Evolutionary conservation across 768 basidiomycete genomes (phyloP), one percentile per base, ranked within the genome.

Genomic region (Porphyrellus cyaneotinctus): DNA sequence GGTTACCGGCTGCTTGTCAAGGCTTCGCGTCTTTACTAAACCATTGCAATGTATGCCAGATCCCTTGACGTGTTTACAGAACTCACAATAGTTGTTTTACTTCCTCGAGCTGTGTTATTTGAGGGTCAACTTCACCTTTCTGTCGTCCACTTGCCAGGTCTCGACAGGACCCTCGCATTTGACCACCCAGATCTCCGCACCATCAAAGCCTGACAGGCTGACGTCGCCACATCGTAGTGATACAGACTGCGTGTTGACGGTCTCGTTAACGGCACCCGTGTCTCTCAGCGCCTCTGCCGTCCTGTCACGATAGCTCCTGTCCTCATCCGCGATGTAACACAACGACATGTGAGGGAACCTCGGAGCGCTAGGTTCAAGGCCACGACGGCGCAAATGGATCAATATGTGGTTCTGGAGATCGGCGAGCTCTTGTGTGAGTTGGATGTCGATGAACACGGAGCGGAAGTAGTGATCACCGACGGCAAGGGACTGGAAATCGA

Each of bases 311-410:
- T 85, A 78, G 18, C 12, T 62, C 4, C 76, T 76, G 56, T 90
- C 87, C n/a, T 75, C 74, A 52, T 90, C 82, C 24, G 73, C 74
- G 53, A 90, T 82, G 63, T 91, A 91, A 61, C 79, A 84, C 53
- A 91, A 59, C 32, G 89, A 91, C 56, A 89, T 56, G 65, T 91
- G 89, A 8, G 88, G 85, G 56, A 80, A 86, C 32, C 72, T 67
- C 0, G 86, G 85, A 1, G 85, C 82, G 4, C 61, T 60, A 2
- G 78, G 74, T 22, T 76, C 69, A 9, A 78, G 52, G 6, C 65
- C 64, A 22, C 76, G 64, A 20, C 36, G 47, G 38, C 55, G 59
- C n/a, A 77, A 58, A 22, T 62, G 58, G 6, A 61, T 59, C 49
- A 79, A 74, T 26, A 89, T 70, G 28, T 73, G 59, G 28, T 58